Percentiles rank a stretch among this genome's conserved stretches.
Evolutionary conservation across 495 filamentous ascomycete species (phyloP).

Genomic region (Hypoxylon lienhwacheense): DNA sequence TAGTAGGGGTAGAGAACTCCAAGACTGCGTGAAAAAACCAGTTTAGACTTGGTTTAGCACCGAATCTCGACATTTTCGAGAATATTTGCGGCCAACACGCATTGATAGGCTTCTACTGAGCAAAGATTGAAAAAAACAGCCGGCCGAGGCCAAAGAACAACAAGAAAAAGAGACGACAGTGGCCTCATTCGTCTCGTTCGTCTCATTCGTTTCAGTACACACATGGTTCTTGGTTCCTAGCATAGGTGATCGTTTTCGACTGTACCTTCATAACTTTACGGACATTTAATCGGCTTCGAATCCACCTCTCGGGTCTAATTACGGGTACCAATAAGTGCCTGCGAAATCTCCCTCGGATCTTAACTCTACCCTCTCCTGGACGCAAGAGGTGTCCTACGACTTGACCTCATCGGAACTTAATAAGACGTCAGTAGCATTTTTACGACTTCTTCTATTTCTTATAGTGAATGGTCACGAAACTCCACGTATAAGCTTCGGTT

Average conservation of each 20-base stretch:
- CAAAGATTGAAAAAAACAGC: not conserved
- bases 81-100: not conserved
- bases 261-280: constrained; percentile 22
- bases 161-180: not conserved
- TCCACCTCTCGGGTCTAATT: constrained; percentile 8
- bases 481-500: constrained; percentile 2
- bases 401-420: constrained; percentile 3
- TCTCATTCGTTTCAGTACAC: too few species aligned
- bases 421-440: constrained; percentile 1
- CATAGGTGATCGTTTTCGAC: constrained; percentile 16
- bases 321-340: constrained; percentile 6
- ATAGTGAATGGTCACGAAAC: constrained; percentile 8
- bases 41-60: not conserved
- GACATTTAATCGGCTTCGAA: constrained; percentile 18
- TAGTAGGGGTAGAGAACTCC: not conserved
- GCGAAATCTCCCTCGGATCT: constrained; percentile 16
- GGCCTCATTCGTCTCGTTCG: constrained; percentile 16
- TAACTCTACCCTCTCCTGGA: constrained; percentile 1
- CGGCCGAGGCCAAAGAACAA: not conserved
- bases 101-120: not conserved
- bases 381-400: too few species aligned
- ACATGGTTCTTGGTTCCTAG: constrained; percentile 19
- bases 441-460: constrained; percentile 8
- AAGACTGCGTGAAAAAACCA: not conserved
- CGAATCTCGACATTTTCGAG: not conserved